Conservation (phyloP, 2,329 filamentous ascomycete species). For the Dactylonectria macrodidyma region DNA sequence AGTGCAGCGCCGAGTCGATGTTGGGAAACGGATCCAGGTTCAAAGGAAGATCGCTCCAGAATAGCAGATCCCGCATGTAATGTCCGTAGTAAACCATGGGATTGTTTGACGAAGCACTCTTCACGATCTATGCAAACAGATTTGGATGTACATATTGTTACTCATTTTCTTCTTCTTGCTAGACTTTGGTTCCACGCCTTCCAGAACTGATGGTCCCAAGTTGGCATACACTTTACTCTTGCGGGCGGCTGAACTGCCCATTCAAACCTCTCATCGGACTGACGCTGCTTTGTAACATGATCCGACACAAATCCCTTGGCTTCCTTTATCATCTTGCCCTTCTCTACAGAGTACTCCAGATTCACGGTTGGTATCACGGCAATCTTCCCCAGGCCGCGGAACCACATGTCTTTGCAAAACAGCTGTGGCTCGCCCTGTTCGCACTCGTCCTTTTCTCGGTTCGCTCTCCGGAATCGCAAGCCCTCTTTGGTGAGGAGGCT, state of each 20-base stretch:
- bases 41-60: too few relatives aligned
- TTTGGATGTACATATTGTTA: too few relatives aligned
- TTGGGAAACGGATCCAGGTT: too few relatives aligned
- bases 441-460: constrained; percentile 59
- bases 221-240: constrained; percentile 63
- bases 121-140: too few relatives aligned
- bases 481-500: constrained; percentile 59
- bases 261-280: constrained; percentile 52
- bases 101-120: too few relatives aligned
- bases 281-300: constrained; percentile 48
- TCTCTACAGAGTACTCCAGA: constrained; percentile 64
- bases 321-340: constrained; percentile 61
- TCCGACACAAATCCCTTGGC: constrained; percentile 63
- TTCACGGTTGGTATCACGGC: constrained; percentile 70
- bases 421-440: constrained; percentile 67
- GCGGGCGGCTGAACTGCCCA: constrained; percentile 62
- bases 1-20: too few relatives aligned
- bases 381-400: constrained; percentile 62
- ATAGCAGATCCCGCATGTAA: too few relatives aligned
- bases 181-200: constrained; percentile 51
- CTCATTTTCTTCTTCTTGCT: background rate
- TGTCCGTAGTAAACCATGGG: too few relatives aligned
- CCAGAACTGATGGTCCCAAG: constrained; percentile 57
- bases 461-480: constrained; percentile 59
- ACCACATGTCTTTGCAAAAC: constrained; percentile 72